Evolutionary conservation across 2,329 filamentous ascomycete species (phyloP), one percentile per base, ranked within the genome.

Genomic region (Calycina herbarum): DNA sequence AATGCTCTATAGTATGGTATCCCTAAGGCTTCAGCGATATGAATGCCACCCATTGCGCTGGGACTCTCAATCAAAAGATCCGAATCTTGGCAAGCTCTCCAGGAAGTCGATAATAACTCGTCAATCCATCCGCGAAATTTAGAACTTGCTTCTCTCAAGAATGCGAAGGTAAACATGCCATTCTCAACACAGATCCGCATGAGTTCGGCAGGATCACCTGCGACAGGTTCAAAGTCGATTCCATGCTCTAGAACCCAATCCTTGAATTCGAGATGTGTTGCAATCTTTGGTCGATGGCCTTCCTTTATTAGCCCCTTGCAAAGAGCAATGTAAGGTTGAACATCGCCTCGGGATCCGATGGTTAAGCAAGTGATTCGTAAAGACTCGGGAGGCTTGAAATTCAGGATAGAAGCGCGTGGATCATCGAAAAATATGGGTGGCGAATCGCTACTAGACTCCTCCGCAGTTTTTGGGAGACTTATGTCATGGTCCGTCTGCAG

Each of bases 1-100:
- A 99, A 99, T 0, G 94, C 94, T 64, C 95, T 88, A 81, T 98
- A 98, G 77, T 99, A 99, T 0, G 95, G 95, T 57, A 99, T 96
- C 15, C 87, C 84, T 1, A 99, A 83, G 29, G 93, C 93, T 79
- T 99, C 95, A 1, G 95, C 95, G 70, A 99, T 96, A 77, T 99
- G 95, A 63, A 99, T 97, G 31, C 95, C 95, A 0, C 91, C 93
- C 95, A 99, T 99, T 15, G 95, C 93, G 65, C 92, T 96, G 0
- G 95, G 95, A 58, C 92, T 96, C 77, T 99, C 95, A 67, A 99
- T 97, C 48, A 99, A 82, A 38, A 99, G 81, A 76, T 99, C 94
- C 1, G 90, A 91, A 29, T 89, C 91, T 77, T 97, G 87, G 73
- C 94, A 98, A 1, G 93, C 93, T 56, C 80, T 78, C 88, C 91